These are phyloP conservation scores for Pythium plurisporium DNA, from an alignment of 352 stramenopile genomes.

Conservation along the genomic window DNA sequence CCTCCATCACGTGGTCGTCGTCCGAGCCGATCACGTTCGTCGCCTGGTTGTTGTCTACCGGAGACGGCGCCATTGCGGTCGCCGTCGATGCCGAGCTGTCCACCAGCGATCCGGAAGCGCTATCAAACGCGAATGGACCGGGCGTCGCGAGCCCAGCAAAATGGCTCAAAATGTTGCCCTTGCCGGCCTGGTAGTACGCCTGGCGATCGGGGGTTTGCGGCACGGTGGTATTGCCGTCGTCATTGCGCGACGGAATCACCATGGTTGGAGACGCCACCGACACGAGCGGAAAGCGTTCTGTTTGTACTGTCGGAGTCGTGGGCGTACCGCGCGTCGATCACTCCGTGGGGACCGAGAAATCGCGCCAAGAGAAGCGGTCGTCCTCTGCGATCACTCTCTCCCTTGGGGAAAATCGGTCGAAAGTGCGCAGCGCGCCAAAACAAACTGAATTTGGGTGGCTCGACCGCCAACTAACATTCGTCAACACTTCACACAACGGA, in stretches of 20 bases:
- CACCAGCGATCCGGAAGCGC: not conserved
- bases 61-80: conserved; percentile 14
- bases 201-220: conserved; percentile 19
- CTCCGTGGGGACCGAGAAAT: not conserved
- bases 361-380: not conserved
- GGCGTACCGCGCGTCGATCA: not conserved
- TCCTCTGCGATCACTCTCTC: no score
- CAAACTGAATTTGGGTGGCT: conserved; percentile 5
- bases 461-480: conserved; percentile 21
- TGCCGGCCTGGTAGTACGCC: conserved; percentile 45
- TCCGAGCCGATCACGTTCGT: conserved; percentile 15
- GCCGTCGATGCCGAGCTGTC: conserved; percentile 18
- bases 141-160: conserved; percentile 52
- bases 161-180: conserved; percentile 55
- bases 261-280: conserved; percentile 5
- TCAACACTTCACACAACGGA: conserved; percentile 5
- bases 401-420: no score
- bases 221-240: not conserved
- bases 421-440: conserved; percentile 22
- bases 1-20: conserved; percentile 15
- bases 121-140: conserved; percentile 7
- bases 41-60: conserved; percentile 13
- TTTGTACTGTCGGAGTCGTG: not conserved
- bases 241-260: conserved; percentile 19
- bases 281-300: not conserved